Evolutionary conservation across 108 stramenopile species (phyloP), one percentile per base, ranked within the genome.

Genomic region (Nitzschia inconspicua): DNA sequence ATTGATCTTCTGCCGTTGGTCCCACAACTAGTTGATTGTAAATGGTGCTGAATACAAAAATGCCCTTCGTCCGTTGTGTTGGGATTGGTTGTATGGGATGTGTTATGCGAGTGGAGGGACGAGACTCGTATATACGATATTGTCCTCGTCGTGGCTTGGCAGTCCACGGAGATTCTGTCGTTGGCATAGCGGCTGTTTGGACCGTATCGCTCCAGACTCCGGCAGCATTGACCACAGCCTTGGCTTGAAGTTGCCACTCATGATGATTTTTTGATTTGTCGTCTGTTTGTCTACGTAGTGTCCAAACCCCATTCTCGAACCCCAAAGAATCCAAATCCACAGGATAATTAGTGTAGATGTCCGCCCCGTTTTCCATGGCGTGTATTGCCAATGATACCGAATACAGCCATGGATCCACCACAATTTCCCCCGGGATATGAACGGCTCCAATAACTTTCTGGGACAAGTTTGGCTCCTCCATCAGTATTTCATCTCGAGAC

Each of bases 351-450:
- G 55, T 79, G 22, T 35, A 63, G 32, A 86, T 63, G 0, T 39
- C 28, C 0, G 70, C 80, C 18, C 84, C 91, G 66, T 83, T 75
- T 57, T 82, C 78, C 20, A 78, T 50, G 8, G 91, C 83, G 44
- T 86, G 83, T 19, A 65, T 65, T 34, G 80, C 87, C 3, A 77
- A 76, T 22, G 85, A 78, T 29, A 93, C 70, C 0, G 86, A 80
- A 57, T 79, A 82, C 29, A 89, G 55, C 88, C 88, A 89, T n/a
- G 91, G 85, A 65, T 93, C 88, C 2, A 88, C 82, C 25, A 89
- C 86, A 19, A 84, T 70, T 79, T 93, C 91, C 13, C 85, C 80
- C 8, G 79, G 85, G 57, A 86, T 85, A 44, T 85, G 82, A 23
- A 86, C 69, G 40, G 86, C 91, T 23, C 85, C 86, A 27, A 13